A percentile compares a stretch with the other conserved stretches of the same genome.
Evolutionary conservation across 805 yeast species (phyloP).

Genomic region (Hanseniaspora pseudoguilliermondii): DNA sequence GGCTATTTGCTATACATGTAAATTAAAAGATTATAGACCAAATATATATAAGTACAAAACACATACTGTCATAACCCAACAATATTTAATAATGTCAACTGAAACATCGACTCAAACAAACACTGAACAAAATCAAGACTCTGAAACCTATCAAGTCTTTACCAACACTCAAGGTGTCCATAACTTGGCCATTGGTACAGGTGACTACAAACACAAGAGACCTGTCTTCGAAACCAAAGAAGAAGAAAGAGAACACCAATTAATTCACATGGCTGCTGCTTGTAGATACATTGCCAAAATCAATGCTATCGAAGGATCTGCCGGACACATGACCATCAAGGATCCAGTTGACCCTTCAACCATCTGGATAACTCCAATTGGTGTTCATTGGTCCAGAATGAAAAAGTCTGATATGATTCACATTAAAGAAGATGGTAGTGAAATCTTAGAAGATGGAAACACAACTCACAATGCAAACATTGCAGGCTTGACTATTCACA

Average conservation of each 20-base stretch:
- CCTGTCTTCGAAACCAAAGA: slow-evolving; percentile 17
- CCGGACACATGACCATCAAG: slow-evolving; percentile 77
- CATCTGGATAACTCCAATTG: slow-evolving; percentile 84
- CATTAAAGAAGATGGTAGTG: slow-evolving; percentile 40
- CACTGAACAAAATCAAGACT: neutral
- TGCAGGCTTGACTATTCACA: slow-evolving; percentile 58
- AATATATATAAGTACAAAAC: too few relatives aligned
- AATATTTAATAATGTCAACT: neutral
- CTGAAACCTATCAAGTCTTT: slow-evolving; percentile 7
- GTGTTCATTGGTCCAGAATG: slow-evolving; percentile 54
- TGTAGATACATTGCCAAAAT: slow-evolving; percentile 71
- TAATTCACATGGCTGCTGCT: slow-evolving; percentile 72
- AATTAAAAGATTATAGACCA: too few relatives aligned
- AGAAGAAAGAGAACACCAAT: slow-evolving; percentile 18
- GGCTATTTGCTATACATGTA: too few relatives aligned
- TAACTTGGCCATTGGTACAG: slow-evolving; percentile 17
- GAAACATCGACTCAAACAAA: neutral
- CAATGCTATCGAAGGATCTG: slow-evolving; percentile 63
- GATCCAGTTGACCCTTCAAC: slow-evolving; percentile 73
- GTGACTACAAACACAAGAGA: slow-evolving; percentile 15
- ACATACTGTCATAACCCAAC: too few relatives aligned
- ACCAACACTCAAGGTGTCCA: slow-evolving; percentile 18
- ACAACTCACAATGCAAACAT: slow-evolving; percentile 38
- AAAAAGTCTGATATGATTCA: slow-evolving; percentile 53
- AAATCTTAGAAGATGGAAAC: slow-evolving; percentile 41